Evolutionary conservation across 1,284 basidiomycete genomes (phyloP).

Genomic region (Trametes sp.): DNA sequence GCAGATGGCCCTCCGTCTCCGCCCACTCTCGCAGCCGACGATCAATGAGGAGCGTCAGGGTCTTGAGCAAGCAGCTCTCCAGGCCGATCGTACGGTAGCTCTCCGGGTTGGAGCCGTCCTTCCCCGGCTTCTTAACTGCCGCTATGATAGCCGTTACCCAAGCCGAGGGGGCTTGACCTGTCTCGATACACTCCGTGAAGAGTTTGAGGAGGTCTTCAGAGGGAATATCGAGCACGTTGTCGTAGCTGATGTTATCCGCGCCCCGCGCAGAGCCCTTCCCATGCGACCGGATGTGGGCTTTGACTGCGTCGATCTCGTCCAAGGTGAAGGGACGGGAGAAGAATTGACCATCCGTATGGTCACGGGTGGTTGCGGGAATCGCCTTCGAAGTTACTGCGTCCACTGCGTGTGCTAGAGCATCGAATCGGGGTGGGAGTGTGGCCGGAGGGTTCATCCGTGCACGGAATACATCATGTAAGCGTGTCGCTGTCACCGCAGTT

Average conservation of each 20-base stretch:
- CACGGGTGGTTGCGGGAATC: slow-evolving; percentile 1
- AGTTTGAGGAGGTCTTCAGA: background rate
- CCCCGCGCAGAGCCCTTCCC: background rate
- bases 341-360: slow-evolving; percentile 32
- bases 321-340: background rate
- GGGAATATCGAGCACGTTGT: background rate
- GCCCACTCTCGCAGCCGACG: slow-evolving; percentile 30
- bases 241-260: background rate
- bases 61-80: slow-evolving; percentile 43
- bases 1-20: slow-evolving; percentile 24
- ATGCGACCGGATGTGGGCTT: background rate
- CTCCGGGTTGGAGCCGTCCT: background rate
- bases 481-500: too few relatives aligned
- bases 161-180: background rate
- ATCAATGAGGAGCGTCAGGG: slow-evolving; percentile 40
- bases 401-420: too few relatives aligned
- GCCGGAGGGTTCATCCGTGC: too few relatives aligned
- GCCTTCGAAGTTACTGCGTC: too few relatives aligned
- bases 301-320: background rate
- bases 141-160: background rate
- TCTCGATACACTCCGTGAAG: background rate
- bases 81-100: slow-evolving; percentile 43
- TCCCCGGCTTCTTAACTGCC: background rate
- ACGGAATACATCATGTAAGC: too few relatives aligned
- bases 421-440: too few relatives aligned